Evolutionary conservation across 176 grass and related monocot genomes (phyloP), one percentile per base, ranked within the genome.

Genomic region (Rhipidocladum racemiflorum): DNA sequence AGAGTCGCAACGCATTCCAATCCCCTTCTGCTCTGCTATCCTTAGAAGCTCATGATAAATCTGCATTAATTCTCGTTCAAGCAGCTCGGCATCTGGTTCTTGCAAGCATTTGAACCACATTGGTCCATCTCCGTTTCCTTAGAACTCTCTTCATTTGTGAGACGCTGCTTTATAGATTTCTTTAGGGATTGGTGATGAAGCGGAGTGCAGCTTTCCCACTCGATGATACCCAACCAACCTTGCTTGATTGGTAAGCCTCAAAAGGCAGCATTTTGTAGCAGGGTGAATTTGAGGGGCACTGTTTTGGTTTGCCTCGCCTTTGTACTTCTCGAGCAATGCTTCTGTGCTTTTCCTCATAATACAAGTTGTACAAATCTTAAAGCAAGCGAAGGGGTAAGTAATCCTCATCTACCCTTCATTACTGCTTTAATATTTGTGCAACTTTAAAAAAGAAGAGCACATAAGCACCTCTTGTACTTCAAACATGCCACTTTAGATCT

Each of bases 181-280:
- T 85, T 84, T 85, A 17, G 60, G 70, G 70, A 87, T 82, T 70
- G 85, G 53, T 85, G 83, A 70, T 70, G 75, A 66, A 69, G 72
- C 86, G 42, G 83, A 74, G 82, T 68, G 87, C 66, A 75, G 85
- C 85, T 91, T 87, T 71, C 80, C 81, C 68, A 90, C 89, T 88
- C 87, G 48, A 80, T 91, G 89, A 88, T 84, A 63, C 64, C 87
- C 65, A 76, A 83, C 89, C 89, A 85, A 94, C 92, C 88, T 91
- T 94, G 83, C 92, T 94, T 94, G 77, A 88, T 72, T 48, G 72
- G 62, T 13, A 94, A 94, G 92, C 78, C 68, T 90, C 88, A 63
- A 79, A 77, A 88, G 78, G 81, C 55, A 43, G 69, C 54, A 65
- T 59, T 53, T 78, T 23, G 12, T 45, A 72, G 86, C 49, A 81